These are phyloP conservation scores for Anthracocystis walkeri DNA, from an alignment of 1,284 basidiomycete genomes.

Conservation along the genomic window DNA sequence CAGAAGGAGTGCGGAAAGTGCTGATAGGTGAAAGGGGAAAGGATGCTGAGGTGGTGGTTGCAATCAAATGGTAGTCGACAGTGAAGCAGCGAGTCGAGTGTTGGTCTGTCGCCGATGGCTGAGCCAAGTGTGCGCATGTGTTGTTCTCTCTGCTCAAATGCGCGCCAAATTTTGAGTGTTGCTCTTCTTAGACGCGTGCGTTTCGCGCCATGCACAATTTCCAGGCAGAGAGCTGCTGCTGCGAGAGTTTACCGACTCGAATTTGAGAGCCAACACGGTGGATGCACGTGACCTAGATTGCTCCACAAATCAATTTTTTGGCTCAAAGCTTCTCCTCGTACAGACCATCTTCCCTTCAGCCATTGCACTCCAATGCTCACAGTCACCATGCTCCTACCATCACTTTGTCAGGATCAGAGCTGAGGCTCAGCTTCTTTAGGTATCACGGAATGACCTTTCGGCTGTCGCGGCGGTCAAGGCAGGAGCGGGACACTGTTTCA, in stretches of 20 bases:
- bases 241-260: constrained; percentile 14
- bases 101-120: background rate
- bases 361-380: background rate
- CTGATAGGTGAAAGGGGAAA: background rate
- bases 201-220: constrained; percentile 26
- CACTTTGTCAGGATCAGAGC: too few relatives aligned
- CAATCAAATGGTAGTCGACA: constrained; percentile 4
- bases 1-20: background rate
- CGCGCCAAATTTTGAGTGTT: constrained; percentile 20
- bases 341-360: background rate
- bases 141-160: constrained; percentile 20
- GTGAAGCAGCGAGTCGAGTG: background rate
- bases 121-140: constrained; percentile 8
- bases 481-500: background rate
- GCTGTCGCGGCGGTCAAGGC: background rate
- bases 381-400: background rate
- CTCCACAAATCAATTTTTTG: constrained; percentile 22
- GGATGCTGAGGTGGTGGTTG: background rate
- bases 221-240: background rate
- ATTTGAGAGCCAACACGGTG: constrained; percentile 10
- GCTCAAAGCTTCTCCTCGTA: background rate
- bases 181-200: constrained; percentile 21
- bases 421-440: background rate
- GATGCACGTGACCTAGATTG: constrained; percentile 28
- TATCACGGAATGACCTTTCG: background rate